These are phyloP conservation scores for Fragaria nilgerrensis DNA, from an alignment of 306 rosid genomes.

Conservation along the genomic window DNA sequence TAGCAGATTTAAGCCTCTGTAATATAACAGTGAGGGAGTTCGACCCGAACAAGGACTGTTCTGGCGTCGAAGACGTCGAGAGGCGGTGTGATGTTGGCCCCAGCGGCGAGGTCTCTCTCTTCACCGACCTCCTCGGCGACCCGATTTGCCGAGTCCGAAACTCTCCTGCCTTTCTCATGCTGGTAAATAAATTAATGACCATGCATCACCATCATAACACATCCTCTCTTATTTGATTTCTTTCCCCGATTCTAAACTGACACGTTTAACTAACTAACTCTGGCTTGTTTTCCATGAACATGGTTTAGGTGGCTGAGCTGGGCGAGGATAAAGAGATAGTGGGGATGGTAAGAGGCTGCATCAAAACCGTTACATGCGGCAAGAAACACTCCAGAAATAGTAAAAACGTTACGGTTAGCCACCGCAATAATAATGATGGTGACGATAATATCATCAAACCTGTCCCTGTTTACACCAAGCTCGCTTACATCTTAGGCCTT, in stretches of 20 bases:
- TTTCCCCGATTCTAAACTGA: background rate
- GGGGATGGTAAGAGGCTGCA: constrained; percentile 93
- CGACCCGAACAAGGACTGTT: constrained; percentile 43
- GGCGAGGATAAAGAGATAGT: constrained; percentile 61
- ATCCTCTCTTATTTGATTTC: background rate
- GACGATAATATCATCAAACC: constrained; percentile 20
- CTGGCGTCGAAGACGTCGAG: constrained; percentile 67
- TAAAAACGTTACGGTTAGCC: constrained; percentile 15
- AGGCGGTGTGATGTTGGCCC: constrained; percentile 80
- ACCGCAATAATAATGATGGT: constrained; percentile 10
- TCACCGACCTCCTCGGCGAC: constrained; percentile 86
- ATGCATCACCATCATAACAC: background rate
- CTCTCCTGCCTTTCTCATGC: constrained; percentile 90
- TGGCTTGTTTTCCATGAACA: background rate
- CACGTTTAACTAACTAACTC: background rate
- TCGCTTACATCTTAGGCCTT: constrained; percentile 86
- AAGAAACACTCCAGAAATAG: constrained; percentile 48
- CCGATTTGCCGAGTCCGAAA: constrained; percentile 97
- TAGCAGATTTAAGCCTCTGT: background rate
- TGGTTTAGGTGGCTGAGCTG: constrained; percentile 69
- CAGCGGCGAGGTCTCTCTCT: constrained; percentile 65
- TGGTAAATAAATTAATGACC: constrained; percentile 39
- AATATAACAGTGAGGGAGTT: constrained; percentile 46
- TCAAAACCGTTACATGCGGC: constrained; percentile 86
- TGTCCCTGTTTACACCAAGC: constrained; percentile 65